Conservation (phyloP, 805 yeast genomes). For the Hanseniaspora mollemarum region DNA sequence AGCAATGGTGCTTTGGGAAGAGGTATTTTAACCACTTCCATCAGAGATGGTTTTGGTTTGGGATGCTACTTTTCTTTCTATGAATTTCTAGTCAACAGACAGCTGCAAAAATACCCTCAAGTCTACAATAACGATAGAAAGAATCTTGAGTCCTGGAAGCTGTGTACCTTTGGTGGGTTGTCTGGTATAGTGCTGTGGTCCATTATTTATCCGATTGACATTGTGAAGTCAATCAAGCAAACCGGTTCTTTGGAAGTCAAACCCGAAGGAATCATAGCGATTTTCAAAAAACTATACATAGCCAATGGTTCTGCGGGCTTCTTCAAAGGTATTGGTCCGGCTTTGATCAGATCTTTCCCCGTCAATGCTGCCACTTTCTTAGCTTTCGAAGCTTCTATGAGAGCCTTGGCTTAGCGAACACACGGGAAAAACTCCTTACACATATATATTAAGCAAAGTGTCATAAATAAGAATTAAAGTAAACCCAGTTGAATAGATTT, state of each 20-base stretch:
- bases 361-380: constrained; percentile 96
- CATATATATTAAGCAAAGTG: too few relatives aligned
- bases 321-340: constrained; percentile 84
- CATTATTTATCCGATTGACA: constrained; percentile 76
- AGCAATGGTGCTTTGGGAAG: constrained; percentile 52
- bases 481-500: too few relatives aligned
- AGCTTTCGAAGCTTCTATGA: constrained; percentile 82
- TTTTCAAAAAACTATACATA: constrained; percentile 42
- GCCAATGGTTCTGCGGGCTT: constrained; percentile 66
- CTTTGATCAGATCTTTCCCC: constrained; percentile 92
- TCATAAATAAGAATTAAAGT: too few relatives aligned
- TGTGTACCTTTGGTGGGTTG: constrained; percentile 78
- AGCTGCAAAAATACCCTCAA: constrained; percentile 25
- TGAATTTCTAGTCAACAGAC: constrained; percentile 67
- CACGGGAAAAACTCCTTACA: too few relatives aligned
- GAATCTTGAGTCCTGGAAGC: constrained; percentile 79
- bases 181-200: constrained; percentile 89
- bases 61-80: constrained; percentile 83
- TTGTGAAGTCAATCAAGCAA: constrained; percentile 81
- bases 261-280: constrained; percentile 46
- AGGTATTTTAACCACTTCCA: constrained; percentile 71
- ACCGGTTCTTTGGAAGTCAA: constrained; percentile 36
- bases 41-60: constrained; percentile 78
- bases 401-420: constrained; percentile 31
- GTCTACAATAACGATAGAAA: constrained; percentile 38